Evolutionary conservation across 1,139 yeast species (phyloP).

Genomic region (Blastobotrys apis): DNA sequence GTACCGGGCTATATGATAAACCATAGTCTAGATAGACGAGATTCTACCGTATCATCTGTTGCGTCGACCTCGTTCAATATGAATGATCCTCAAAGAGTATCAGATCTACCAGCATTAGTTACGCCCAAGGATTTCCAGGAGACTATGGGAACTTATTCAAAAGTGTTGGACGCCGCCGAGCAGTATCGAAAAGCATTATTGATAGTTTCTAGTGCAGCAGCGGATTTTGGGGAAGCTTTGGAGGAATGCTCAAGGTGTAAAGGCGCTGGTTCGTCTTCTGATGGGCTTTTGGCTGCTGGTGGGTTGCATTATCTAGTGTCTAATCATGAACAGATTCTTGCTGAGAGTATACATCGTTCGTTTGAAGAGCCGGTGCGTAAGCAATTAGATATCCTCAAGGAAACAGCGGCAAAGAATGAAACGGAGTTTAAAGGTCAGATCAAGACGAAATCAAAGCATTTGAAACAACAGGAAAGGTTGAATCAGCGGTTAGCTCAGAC

Average conservation of each 20-base stretch:
- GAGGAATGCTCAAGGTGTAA: constrained; percentile 67
- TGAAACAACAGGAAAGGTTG: constrained; percentile 54
- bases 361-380: constrained; percentile 54
- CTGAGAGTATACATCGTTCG: constrained; percentile 49
- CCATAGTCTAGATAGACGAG: constrained; percentile 1
- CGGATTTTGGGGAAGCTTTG: constrained; percentile 66
- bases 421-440: constrained; percentile 51
- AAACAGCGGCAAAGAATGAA: constrained; percentile 42
- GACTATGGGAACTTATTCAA: constrained; percentile 46
- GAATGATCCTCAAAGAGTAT: neutral
- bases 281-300: constrained; percentile 67
- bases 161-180: constrained; percentile 49
- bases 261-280: constrained; percentile 59
- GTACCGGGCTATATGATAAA: too few relatives aligned
- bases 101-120: constrained; percentile 52
- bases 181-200: constrained; percentile 49
- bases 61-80: neutral
- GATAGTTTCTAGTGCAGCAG: constrained; percentile 57
- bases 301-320: constrained; percentile 75
- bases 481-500: constrained; percentile 50
- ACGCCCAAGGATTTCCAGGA: constrained; percentile 54
- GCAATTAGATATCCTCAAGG: constrained; percentile 21
- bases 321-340: constrained; percentile 70
- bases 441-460: constrained; percentile 48
- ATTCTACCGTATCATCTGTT: constrained; percentile 1